Evolutionary conservation across 768 basidiomycete genomes (phyloP).

Genomic region (Phaeotremella fagi): DNA sequence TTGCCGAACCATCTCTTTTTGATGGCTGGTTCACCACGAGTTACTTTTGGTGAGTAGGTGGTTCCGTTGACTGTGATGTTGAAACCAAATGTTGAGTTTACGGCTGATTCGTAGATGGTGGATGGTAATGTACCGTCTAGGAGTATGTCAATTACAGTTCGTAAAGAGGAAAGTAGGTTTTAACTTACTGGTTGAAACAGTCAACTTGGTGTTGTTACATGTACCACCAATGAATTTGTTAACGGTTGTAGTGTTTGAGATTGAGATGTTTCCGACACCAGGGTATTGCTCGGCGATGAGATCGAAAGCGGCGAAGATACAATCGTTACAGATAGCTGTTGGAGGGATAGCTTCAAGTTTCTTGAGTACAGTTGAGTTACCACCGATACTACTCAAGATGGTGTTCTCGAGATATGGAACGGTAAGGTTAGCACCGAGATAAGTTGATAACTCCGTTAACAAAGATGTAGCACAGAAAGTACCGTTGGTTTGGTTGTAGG

Average conservation of each 20-base stretch:
- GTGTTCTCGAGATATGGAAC: slow-evolving; percentile 21
- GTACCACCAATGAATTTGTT: slow-evolving; percentile 20
- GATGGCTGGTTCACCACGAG: neutral
- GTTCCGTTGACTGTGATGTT: slow-evolving; percentile 27
- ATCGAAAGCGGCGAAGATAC: slow-evolving; percentile 41
- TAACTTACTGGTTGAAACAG: slow-evolving; percentile 25
- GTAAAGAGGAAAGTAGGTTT: neutral
- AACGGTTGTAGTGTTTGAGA: slow-evolving; percentile 24
- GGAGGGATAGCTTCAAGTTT: slow-evolving; percentile 16
- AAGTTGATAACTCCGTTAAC: slow-evolving; percentile 33
- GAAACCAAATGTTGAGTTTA: slow-evolving; percentile 34
- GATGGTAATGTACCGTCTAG: slow-evolving; percentile 40
- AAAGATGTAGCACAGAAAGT: slow-evolving; percentile 43
- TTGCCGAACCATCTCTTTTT: slow-evolving; percentile 1
- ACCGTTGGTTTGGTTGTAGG: slow-evolving; percentile 42
- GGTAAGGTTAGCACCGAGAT: slow-evolving; percentile 41
- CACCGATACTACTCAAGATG: slow-evolving; percentile 35
- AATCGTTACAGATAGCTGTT: slow-evolving; percentile 38
- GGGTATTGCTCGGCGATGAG: slow-evolving; percentile 35
- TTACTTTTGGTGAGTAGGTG: neutral
- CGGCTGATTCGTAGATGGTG: slow-evolving; percentile 33
- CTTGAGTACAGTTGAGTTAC: slow-evolving; percentile 29
- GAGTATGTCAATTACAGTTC: neutral
- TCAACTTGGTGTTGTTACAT: slow-evolving; percentile 25
- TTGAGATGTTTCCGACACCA: slow-evolving; percentile 17